Evolutionary conservation across 345 rosid genomes (phyloP).

Genomic region (Populus euphratica): DNA sequence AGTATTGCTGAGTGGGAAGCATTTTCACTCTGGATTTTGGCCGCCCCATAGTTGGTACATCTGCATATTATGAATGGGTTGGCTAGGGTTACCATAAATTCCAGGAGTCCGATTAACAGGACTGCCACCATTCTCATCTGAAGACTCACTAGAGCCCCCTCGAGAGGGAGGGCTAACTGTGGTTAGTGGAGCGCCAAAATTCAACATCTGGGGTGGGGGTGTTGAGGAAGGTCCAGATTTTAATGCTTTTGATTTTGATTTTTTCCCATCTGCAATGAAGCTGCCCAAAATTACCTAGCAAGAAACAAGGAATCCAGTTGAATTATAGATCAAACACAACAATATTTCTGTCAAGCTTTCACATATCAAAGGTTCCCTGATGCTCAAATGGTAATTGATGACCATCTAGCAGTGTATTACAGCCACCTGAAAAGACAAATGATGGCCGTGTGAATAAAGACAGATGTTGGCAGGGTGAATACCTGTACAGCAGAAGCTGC

Average conservation of each 20-base stretch:
- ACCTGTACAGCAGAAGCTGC: slow-evolving; percentile 94
- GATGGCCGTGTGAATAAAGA: background rate
- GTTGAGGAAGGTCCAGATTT: slow-evolving; percentile 58
- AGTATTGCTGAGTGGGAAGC: background rate
- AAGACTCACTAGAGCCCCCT: slow-evolving; percentile 72
- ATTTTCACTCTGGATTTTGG: slow-evolving; percentile 13
- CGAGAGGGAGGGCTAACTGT: slow-evolving; percentile 60
- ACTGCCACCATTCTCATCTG: slow-evolving; percentile 65
- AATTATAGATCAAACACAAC: background rate
- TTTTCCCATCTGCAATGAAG: slow-evolving; percentile 65
- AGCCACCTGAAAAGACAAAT: background rate
- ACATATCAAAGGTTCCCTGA: background rate
- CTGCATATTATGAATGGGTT: slow-evolving; percentile 49
- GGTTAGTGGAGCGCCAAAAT: slow-evolving; percentile 51
- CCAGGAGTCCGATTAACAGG: slow-evolving; percentile 42
- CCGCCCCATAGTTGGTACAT: slow-evolving; percentile 59
- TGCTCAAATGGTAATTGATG: background rate
- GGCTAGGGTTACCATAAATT: slow-evolving; percentile 37
- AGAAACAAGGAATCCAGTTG: background rate
- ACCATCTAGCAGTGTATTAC: background rate
- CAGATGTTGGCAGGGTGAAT: slow-evolving; percentile 2
- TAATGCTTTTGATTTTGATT: slow-evolving; percentile 30
- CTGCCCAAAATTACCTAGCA: slow-evolving; percentile 82
- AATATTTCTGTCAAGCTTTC: background rate
- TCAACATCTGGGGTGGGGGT: slow-evolving; percentile 47